Percentiles rank a stretch among this genome's conserved stretches.
These are phyloP conservation scores for Trematosphaeria pertusa DNA, from an alignment of 2,329 filamentous ascomycete species.

Conservation along the genomic window DNA sequence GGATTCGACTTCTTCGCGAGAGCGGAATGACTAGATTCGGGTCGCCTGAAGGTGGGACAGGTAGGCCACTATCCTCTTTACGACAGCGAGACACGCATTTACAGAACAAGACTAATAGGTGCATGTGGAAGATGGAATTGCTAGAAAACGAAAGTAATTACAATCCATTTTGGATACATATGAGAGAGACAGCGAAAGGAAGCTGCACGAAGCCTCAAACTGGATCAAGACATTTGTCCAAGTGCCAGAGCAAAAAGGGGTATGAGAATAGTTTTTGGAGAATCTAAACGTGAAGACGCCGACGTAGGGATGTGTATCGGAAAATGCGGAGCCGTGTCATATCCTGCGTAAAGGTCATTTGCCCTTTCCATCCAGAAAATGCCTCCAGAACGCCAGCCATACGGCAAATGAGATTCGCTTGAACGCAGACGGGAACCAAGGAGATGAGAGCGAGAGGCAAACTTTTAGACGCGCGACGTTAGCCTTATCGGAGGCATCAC, in stretches of 20 bases:
- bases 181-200: not conserved
- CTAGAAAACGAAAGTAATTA: conserved; percentile 26
- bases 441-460: conserved; percentile 1
- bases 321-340: conserved; percentile 23
- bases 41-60: too few relatives aligned
- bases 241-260: not conserved
- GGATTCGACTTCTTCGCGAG: too few relatives aligned
- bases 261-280: conserved; percentile 2
- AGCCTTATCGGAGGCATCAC: conserved; percentile 47
- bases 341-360: conserved; percentile 21
- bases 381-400: conserved; percentile 14
- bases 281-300: conserved; percentile 1
- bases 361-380: conserved; percentile 12
- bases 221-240: not conserved
- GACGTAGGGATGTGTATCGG: not conserved
- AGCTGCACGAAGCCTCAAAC: not conserved
- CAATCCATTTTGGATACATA: conserved; percentile 9
- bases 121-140: too few relatives aligned
- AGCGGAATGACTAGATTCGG: too few relatives aligned
- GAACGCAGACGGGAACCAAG: conserved; percentile 33
- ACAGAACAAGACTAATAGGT: too few relatives aligned
- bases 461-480: conserved; percentile 36
- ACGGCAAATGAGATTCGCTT: conserved; percentile 20
- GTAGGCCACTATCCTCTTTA: too few relatives aligned
- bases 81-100: too few relatives aligned